phyloP scores from a whole-genome alignment of 495 filamentous ascomycete species.

The Xylaria palmicola region DNA sequence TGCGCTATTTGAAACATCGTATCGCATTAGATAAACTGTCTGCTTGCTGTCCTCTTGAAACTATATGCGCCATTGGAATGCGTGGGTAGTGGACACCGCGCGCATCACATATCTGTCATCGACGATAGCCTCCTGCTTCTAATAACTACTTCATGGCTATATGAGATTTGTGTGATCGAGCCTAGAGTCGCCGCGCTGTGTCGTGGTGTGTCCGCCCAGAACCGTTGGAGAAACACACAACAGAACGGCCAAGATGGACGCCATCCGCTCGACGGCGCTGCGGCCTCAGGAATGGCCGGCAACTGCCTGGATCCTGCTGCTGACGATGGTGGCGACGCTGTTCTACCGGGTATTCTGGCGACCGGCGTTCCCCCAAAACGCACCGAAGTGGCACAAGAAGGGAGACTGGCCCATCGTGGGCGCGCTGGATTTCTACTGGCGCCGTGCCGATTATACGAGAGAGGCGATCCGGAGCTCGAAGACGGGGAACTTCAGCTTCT shows the following conservation, averaged over 20 bases:
- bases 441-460: conserved; percentile 18
- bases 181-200: neutral
- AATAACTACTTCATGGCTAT: neutral
- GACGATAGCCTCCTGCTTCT: neutral
- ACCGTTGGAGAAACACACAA: neutral
- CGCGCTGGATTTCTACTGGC: conserved; percentile 23
- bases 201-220: neutral
- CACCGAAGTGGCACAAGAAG: conserved; percentile 19
- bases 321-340: neutral
- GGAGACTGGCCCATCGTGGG: conserved; percentile 24
- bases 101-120: neutral
- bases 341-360: conserved; percentile 14
- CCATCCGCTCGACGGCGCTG: neutral
- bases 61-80: neutral
- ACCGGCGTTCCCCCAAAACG: conserved; percentile 19
- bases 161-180: neutral
- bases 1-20: neutral
- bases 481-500: conserved; percentile 50
- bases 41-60: neutral
- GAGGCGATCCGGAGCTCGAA: conserved; percentile 4
- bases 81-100: neutral
- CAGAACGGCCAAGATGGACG: conserved; percentile 3
- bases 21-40: neutral
- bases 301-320: conserved; percentile 12
- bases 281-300: conserved; percentile 8